Base-by-base conservation (phyloP, 1,284 basidiomycete genomes). In the Entoloma clypeatum region DNA sequence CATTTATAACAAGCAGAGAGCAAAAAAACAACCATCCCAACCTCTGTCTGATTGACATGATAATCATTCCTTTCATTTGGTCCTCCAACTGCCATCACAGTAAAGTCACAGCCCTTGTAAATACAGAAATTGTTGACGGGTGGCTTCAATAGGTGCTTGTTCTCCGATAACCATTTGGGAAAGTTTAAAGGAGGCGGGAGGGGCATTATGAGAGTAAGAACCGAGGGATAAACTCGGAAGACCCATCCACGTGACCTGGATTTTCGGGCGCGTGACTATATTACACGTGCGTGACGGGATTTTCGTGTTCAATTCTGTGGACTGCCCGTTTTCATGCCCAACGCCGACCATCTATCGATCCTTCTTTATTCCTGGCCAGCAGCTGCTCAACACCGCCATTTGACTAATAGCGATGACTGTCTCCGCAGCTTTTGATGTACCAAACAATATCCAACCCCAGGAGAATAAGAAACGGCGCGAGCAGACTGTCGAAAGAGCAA, bases 11-110 rank as follows among this genome's bases (percentile, higher is more conserved):
- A n/a, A n/a, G n/a, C n/a, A 21, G 25, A 23, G 33, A 27, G 24
- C 8, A 13, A 41, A 29, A 14, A 22, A 13, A 36, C 23, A 17
- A 29, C 17, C 11, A 16, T 28, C 40, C 57, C 26, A 34, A 68
- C 86, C 73, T 96, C 92, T 2, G 92, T 95, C 63, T 93, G 82
- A 61, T 96, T 96, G 36, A 95, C 68, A 63, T 96, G 92, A 58
- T 91, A 96, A 61, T 97, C 92, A 44, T 86, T 87, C 34, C 92
- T 72, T 58, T 90, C 81, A 60, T 97, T 97, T 0, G 92, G 93
- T 0, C 92, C 93, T 10, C 93, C 93, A 16, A 96, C 81, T 8
- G 79, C 87, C 93, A 96, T 96, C 28, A 92, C 81, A 36, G 87
- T 79, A 56, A 88, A 92, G 60, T 95, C 91, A 25, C 75, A 72